Evolutionary conservation across 345 rosid genomes (phyloP), one percentile per base, ranked within the genome.

Genomic region (Acer campestre): DNA sequence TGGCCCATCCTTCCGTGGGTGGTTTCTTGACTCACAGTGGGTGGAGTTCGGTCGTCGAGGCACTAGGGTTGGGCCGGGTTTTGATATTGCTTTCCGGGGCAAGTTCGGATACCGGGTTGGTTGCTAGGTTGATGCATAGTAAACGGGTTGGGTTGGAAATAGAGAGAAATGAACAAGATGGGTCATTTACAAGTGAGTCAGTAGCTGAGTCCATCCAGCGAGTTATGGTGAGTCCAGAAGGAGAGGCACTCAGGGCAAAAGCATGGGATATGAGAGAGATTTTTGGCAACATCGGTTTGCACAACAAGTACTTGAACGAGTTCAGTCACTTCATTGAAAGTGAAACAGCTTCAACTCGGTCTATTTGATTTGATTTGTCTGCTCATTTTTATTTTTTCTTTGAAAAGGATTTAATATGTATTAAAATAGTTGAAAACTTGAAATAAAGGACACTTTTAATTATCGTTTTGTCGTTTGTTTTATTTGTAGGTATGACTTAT

Each of bases 21-120:
- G 83, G 81, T 17, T 80, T 83, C 79, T 61, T 83, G 78, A 83
- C 83, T 4, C 86, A 77, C 67, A 42, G 73, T 14, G 81, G 83
- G 1, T 58, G 81, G 77, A 68, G 79, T 67, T 77, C 81, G 1
- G 81, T 80, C 17, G 53, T 77, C 12, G 83, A 80, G 80, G 81
- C 74, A 7, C 75, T 83, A 3, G 67, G 77, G 1, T 66, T 70
- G 12, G 86, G 79, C 1, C 27, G 42, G 16, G 70, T 79, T 1
- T 42, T 80, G 67, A 67, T 83, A 12, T 20, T 80, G 58, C 59
- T 83, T 11, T 18, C 79, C 0, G 46, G 48, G 18, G 46, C 22
- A 17, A 56, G 7, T 25, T 46, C 75, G 2, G 83, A 83, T 29
- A 75, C 67, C 12, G 80, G 81, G 11, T 67, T 77, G 74, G 71